Evolutionary conservation across 257 asterid species (phyloP).

Genomic region (Cordia subcordata): DNA sequence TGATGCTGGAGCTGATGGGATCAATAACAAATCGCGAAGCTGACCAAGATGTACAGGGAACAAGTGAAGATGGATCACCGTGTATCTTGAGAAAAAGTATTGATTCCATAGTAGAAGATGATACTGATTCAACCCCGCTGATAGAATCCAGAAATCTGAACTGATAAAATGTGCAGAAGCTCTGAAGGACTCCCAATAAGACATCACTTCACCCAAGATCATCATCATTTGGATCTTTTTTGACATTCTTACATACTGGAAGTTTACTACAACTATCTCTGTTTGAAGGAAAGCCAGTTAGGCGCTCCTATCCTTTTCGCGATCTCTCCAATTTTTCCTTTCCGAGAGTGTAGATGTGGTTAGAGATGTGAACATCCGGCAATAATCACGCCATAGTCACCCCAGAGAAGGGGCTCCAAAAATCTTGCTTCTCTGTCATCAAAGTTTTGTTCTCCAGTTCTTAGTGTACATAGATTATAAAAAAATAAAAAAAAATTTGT

Average conservation of each 20-base stretch:
- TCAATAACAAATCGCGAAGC: slow-evolving; percentile 26
- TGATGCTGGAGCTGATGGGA: slow-evolving; percentile 20
- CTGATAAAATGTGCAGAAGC: slow-evolving; percentile 76
- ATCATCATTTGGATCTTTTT: slow-evolving; percentile 48
- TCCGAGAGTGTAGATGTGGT: no score
- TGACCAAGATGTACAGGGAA: slow-evolving; percentile 18
- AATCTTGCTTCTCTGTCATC: no score
- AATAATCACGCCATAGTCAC: no score
- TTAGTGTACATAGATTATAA: no score
- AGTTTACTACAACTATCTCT: no score
- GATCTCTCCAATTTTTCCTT: no score
- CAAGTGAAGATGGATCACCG: slow-evolving; percentile 13
- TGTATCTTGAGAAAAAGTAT: slow-evolving; percentile 29
- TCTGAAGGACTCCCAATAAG: slow-evolving; percentile 48
- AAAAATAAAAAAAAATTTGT: no score
- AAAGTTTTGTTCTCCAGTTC: no score
- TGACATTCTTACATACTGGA: slow-evolving; percentile 1
- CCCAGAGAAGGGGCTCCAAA: no score
- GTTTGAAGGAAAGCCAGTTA: no score
- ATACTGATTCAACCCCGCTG: slow-evolving; percentile 11
- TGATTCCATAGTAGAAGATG: slow-evolving; percentile 22
- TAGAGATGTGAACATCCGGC: no score
- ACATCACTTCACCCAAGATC: slow-evolving; percentile 39
- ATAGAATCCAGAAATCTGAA: slow-evolving; percentile 39
- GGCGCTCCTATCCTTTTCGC: no score